These are phyloP conservation scores for Phytopythium ostracodes DNA, from an alignment of 352 stramenopile genomes.

Conservation along the genomic window DNA sequence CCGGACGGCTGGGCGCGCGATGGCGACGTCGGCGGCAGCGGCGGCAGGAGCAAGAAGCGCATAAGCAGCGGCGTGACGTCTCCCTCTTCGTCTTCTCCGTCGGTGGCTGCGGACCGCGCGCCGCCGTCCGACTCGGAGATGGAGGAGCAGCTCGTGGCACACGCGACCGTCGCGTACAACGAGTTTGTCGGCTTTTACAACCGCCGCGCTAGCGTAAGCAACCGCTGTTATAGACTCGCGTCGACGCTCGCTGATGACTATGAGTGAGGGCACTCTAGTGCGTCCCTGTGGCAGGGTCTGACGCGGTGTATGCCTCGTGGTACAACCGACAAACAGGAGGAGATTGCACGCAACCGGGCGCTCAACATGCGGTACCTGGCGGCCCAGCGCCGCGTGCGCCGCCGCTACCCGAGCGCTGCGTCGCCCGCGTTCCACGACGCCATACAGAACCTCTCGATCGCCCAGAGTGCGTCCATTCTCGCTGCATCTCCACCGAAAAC, in stretches of 20 bases:
- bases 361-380: conserved; percentile 32
- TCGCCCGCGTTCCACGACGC: conserved; percentile 24
- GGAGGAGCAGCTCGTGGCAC: conserved; percentile 69
- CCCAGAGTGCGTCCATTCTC: conserved; percentile 36
- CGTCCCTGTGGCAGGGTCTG: background rate
- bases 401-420: conserved; percentile 22
- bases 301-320: too few relatives aligned
- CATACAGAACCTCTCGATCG: conserved; percentile 35
- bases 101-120: background rate
- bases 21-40: conserved; percentile 1
- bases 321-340: conserved; percentile 21
- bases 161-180: conserved; percentile 61
- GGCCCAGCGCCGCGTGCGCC: conserved; percentile 16
- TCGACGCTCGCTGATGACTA: background rate
- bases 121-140: conserved; percentile 41
- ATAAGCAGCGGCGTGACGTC: background rate
- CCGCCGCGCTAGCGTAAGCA: conserved; percentile 46
- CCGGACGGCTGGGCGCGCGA: background rate
- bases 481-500: background rate
- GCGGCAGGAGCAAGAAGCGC: background rate
- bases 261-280: background rate
- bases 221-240: background rate
- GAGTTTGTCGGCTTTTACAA: conserved; percentile 62
- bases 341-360: conserved; percentile 59
- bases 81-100: background rate